Base-by-base conservation (phyloP, 163 green algal species). In the Scenedesmus sp. region DNA sequence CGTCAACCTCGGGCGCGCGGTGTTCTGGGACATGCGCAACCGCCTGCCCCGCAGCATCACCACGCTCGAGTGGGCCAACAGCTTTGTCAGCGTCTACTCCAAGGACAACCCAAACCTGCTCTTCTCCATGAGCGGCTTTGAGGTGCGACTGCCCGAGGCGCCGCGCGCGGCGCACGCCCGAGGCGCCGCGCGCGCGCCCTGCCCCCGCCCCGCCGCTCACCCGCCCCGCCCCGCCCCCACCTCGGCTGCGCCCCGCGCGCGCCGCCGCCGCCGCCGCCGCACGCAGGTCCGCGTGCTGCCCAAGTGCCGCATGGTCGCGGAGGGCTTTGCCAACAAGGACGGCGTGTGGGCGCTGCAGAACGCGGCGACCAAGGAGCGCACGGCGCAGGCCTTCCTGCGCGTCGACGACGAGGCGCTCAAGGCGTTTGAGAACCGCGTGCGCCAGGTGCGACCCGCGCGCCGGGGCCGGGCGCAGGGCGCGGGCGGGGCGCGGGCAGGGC, bases 11-110 rank as follows among this genome's bases (percentile, higher is more conserved):
- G 97, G 97, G 2, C 86, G 97, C 45, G 96, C 96, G 4, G 93
- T 98, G 28, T 99, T 99, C 91, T 99, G 97, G 97, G 97, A 99
- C 89, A 95, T 99, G 87, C 98, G 97, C 87, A 97, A 97, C 85
- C 80, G 93, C n/a, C 88, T 98, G 73, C 94, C 94, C 29, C 86
- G 95, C 62, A 91, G 83, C 33, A 83, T 99, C n/a, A 98, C 96
- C 63, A 98, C 95, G 39, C 88, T 99, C 63, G 96, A 99, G 78
- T 99, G 97, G 97, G 94, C 98, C 91, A 95, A 96, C 88, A 93
- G 87, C 81, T 98, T 99, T 75, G 93, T 97, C 17, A 93, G 79
- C 56, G 97, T 99, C 60, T 99, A 99, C 89, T 94, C 82, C 72
- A 86, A 88, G 65, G 97, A 99, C 90, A 99, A 99, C 87, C 97